These are phyloP conservation scores for Rhodotorula babjevae DNA, from an alignment of 768 basidiomycete genomes.

Conservation along the genomic window DNA sequence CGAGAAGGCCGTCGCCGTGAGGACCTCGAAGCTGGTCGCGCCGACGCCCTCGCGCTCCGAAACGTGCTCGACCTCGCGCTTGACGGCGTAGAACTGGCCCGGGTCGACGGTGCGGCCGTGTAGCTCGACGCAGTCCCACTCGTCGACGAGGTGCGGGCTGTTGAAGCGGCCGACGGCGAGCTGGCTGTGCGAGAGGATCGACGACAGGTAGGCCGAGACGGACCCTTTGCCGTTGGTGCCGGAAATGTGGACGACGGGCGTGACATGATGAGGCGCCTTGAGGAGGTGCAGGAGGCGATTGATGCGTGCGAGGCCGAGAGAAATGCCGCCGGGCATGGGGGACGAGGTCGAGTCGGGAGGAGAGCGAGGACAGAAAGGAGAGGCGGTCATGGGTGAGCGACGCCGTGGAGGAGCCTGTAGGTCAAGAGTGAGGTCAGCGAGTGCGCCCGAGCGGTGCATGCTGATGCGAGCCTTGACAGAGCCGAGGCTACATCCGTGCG, in stretches of 20 bases:
- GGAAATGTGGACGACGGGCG: conserved; percentile 83
- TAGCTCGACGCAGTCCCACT: conserved; percentile 71
- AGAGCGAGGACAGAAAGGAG: too few species aligned
- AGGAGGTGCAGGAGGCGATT: conserved; percentile 50
- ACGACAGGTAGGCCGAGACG: conserved; percentile 74
- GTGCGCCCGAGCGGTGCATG: too few species aligned
- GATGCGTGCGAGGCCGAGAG: conserved; percentile 44
- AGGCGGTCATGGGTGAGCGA: too few species aligned
- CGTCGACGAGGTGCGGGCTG: conserved; percentile 78
- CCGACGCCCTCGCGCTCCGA: conserved; percentile 50
- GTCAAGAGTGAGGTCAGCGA: too few species aligned
- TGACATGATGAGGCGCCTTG: conserved; percentile 56
- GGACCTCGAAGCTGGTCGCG: conserved; percentile 74
- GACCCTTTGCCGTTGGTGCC: conserved; percentile 98
- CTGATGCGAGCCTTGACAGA: too few species aligned
- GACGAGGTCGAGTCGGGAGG: too few species aligned
- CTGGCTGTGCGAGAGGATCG: conserved; percentile 60
- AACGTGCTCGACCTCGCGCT: conserved; percentile 52
- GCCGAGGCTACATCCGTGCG: too few species aligned
- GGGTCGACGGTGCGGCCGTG: conserved; percentile 56
- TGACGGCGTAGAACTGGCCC: conserved; percentile 53
- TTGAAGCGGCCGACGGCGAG: conserved; percentile 79
- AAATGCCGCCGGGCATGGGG: conserved; percentile 26
- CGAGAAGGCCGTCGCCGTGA: conserved; percentile 72
- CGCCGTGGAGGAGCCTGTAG: too few species aligned